Evolutionary conservation across 2,329 filamentous ascomycete species (phyloP), one percentile per base, ranked within the genome.

Genomic region (Metarhizium anisopliae): DNA sequence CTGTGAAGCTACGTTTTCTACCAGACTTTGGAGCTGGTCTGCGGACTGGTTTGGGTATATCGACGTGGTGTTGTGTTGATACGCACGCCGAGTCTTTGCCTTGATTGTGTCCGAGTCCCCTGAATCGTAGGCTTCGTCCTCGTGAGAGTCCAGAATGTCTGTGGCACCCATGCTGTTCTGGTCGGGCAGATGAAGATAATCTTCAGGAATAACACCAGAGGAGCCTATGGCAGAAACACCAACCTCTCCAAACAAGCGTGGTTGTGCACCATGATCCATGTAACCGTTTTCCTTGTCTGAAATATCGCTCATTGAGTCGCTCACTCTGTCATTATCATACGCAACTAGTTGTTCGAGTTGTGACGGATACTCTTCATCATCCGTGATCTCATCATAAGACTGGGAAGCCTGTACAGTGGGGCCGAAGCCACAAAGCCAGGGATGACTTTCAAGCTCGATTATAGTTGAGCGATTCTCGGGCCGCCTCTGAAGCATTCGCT

Each of bases 231-330:
- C 79, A 4, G 80, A 83, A 18, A 70, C 68, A 18, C 75, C 75
- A 6, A 84, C 76, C 58, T 83, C 81, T 2, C 81, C 81, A 63
- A 82, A 83, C 2, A 83, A 67, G 10, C 73, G 73, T 3, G 68
- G 74, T 3, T 66, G 70, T 13, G 63, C 61, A 20, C 59, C 66
- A 47, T 68, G 83, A 72, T 84, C 84, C 50, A 87, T 83, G 69
- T 87, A 86, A 52, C 82, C 80, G 7, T 89, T 92, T 67, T 92
- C 88, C 64, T 90, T 90, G 67, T 92, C 89, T 4, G 87, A 90
- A 58, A 90, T 86, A 60, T 88, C 89, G 59, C 72, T 71, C 61
- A 72, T 68, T 1, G 75, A 78, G 52, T 71, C 72, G 55, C 72
- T 71, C 2, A 76, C 65, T 10, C 72, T 63, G 47, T 75, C 72